A percentile compares a stretch with the other conserved stretches of the same genome.
phyloP scores from a whole-genome alignment of 2,329 filamentous ascomycete genomes.

The Bisporella sp. region DNA sequence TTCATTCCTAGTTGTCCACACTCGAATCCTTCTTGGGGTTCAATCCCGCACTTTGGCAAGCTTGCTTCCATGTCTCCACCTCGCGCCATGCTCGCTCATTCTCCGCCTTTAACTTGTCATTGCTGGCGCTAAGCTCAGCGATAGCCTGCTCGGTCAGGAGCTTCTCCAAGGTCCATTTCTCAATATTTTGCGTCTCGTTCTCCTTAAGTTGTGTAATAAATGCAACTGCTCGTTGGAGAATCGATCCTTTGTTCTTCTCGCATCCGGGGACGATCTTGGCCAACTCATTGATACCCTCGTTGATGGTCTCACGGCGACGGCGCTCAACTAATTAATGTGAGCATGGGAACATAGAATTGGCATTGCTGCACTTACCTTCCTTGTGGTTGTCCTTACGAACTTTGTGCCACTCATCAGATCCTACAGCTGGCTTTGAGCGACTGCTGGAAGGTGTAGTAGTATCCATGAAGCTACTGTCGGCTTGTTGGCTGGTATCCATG shows the following conservation, averaged over 20 bases:
- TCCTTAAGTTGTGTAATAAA: slow-evolving; percentile 95
- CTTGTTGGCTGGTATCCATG: slow-evolving; percentile 29
- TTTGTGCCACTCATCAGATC: slow-evolving; percentile 96
- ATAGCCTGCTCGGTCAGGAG: slow-evolving; percentile 84
- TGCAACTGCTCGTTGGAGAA: slow-evolving; percentile 84
- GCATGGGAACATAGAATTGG: not conserved
- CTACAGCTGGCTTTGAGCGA: slow-evolving; percentile 73
- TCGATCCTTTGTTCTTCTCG: slow-evolving; percentile 98
- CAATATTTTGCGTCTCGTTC: slow-evolving; percentile 88
- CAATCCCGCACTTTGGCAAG: slow-evolving; percentile 54
- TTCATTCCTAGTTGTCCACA: not conserved
- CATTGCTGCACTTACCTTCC: slow-evolving; percentile 60
- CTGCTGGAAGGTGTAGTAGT: slow-evolving; percentile 30
- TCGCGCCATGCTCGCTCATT: slow-evolving; percentile 73
- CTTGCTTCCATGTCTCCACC: slow-evolving; percentile 71
- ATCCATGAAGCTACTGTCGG: slow-evolving; percentile 29
- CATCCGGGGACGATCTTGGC: slow-evolving; percentile 96
- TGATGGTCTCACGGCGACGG: slow-evolving; percentile 93
- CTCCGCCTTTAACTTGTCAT: slow-evolving; percentile 79
- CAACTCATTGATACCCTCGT: slow-evolving; percentile 96
- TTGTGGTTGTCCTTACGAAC: slow-evolving; percentile 97
- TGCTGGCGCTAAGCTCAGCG: slow-evolving; percentile 77
- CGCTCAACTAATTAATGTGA: slow-evolving; percentile 67
- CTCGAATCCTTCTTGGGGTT: slow-evolving; percentile 34
- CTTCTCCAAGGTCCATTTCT: slow-evolving; percentile 91